These are phyloP conservation scores for Agarophyton chilense DNA, from an alignment of 23 red algal species.

Conservation along the genomic window DNA sequence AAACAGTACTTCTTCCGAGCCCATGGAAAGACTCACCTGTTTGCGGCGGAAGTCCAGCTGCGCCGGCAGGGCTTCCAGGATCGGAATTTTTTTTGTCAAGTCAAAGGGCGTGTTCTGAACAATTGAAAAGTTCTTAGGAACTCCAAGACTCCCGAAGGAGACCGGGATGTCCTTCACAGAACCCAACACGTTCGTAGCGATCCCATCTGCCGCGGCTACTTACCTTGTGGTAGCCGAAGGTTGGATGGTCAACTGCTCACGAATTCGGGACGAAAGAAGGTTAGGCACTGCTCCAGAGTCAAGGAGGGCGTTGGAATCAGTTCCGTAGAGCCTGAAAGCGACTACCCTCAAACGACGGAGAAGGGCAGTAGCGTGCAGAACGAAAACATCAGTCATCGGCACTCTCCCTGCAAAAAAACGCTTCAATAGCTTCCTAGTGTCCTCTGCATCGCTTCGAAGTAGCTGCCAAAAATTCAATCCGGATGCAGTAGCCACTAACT, in stretches of 20 bases:
- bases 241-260: no score
- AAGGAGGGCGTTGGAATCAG: background rate
- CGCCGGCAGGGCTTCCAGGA: background rate
- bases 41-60: background rate
- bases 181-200: background rate
- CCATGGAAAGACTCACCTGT: background rate
- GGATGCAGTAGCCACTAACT: background rate
- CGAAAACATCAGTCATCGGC: background rate
- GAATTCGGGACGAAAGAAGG: no score
- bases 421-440: background rate
- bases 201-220: background rate
- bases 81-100: background rate
- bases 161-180: no score
- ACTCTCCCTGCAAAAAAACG: background rate
- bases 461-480: conserved; percentile 9
- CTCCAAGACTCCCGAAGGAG: background rate
- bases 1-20: conserved; percentile 1
- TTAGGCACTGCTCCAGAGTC: no score
- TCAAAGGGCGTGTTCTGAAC: conserved; percentile 35
- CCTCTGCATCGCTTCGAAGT: conserved; percentile 22
- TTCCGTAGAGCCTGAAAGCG: conserved; percentile 5
- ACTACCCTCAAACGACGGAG: conserved; percentile 41
- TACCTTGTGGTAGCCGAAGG: background rate
- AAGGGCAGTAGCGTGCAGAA: background rate
- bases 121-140: background rate